Conservation (phyloP, 768 basidiomycete species). For the Amanita jacksonii region DNA sequence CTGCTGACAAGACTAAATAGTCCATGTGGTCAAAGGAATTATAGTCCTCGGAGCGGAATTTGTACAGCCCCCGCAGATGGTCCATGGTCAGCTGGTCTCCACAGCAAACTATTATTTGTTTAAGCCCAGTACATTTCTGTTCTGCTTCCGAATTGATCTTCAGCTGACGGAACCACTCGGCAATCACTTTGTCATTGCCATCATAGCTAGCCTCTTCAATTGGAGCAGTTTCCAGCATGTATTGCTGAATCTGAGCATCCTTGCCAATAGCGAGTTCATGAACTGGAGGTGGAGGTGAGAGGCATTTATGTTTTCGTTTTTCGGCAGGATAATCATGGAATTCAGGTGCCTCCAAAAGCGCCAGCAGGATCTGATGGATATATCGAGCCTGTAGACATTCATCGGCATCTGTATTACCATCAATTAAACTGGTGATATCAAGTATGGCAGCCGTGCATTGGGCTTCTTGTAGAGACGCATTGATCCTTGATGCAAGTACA, state of each 20-base stretch:
- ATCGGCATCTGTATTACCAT: too few relatives aligned
- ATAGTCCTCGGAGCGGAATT: conserved; percentile 24
- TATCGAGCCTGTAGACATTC: too few relatives aligned
- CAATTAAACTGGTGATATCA: too few relatives aligned
- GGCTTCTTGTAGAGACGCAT: too few relatives aligned
- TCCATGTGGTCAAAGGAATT: conserved; percentile 31
- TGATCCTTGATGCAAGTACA: conserved; percentile 7
- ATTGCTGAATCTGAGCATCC: conserved; percentile 18
- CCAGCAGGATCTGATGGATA: too few relatives aligned
- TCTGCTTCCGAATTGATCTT: conserved; percentile 13
- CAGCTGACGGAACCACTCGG: conserved; percentile 24
- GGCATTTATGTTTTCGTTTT: too few relatives aligned
- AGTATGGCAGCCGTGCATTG: too few relatives aligned
- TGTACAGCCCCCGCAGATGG: conserved; percentile 26
- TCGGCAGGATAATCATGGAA: too few relatives aligned
- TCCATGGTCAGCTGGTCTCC: conserved; percentile 30
- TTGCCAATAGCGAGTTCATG: neutral
- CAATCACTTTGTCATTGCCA: conserved; percentile 22
- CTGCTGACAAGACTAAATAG: conserved; percentile 21
- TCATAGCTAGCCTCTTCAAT: conserved; percentile 32
- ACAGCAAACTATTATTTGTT: conserved; percentile 22
- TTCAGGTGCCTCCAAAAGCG: too few relatives aligned
- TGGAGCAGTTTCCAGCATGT: conserved; percentile 24
- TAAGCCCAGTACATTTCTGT: conserved; percentile 13
- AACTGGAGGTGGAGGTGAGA: too few relatives aligned